A percentile compares a stretch with the other conserved stretches of the same genome.
Conservation (phyloP, 176 grass and related monocot genomes). For the Aegilops umbellulata region DNA sequence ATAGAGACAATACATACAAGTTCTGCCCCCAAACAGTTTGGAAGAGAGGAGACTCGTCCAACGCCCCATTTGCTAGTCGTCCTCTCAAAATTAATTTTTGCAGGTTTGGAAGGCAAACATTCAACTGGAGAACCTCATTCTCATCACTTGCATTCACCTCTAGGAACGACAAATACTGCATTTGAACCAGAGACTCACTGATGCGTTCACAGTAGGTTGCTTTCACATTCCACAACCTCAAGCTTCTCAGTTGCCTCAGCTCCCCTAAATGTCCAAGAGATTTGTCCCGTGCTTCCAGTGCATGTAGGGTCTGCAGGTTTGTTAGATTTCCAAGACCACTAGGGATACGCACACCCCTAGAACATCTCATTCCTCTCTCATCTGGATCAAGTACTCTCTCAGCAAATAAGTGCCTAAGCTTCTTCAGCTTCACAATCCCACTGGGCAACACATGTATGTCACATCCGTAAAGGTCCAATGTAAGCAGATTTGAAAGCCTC, state of each 20-base stretch:
- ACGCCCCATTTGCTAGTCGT: background rate
- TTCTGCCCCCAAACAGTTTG: background rate
- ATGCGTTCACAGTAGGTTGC: background rate
- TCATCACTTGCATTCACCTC: background rate
- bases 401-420: too few relatives aligned
- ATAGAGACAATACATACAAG: background rate
- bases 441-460: too few relatives aligned
- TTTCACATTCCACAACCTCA: background rate
- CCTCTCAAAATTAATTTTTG: background rate
- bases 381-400: background rate
- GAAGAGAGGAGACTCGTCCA: background rate
- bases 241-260: background rate
- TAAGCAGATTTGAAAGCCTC: too few relatives aligned
- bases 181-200: background rate
- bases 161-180: background rate
- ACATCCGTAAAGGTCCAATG: too few relatives aligned
- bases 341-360: background rate
- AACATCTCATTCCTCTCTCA: background rate
- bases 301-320: background rate
- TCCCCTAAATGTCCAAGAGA: background rate
- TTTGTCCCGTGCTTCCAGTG: background rate
- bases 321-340: background rate
- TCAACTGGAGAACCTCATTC: background rate
- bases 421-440: too few relatives aligned
- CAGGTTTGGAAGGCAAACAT: background rate